phyloP scores from a whole-genome alignment of 2,329 filamentous ascomycete species.

The Cryphonectria radicalis region DNA sequence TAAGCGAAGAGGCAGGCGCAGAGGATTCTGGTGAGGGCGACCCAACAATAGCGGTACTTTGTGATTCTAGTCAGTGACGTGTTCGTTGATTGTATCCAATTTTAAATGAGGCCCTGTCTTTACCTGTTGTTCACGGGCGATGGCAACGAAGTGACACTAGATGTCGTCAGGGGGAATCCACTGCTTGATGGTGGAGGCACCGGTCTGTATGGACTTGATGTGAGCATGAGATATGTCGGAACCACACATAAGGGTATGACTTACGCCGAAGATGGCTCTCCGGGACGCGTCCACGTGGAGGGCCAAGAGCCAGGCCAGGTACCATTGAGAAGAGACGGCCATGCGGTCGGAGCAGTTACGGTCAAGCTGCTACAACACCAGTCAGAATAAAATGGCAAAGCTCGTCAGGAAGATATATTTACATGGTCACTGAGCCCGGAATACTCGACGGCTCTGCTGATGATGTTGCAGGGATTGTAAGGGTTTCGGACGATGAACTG shows the following conservation, averaged over 20 bases:
- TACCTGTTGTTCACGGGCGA: conserved; percentile 12
- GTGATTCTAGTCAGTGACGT: not conserved
- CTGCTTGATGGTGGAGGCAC: conserved; percentile 8
- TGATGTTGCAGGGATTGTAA: not conserved
- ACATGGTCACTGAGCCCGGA: not conserved
- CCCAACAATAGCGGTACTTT: not conserved
- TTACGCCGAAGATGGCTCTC: conserved; percentile 9
- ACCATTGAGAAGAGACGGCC: conserved; percentile 6
- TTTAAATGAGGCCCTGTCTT: not conserved
- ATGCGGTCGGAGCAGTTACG: too few species aligned
- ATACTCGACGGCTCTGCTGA: not conserved
- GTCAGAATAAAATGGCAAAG: not conserved
- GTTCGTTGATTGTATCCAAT: not conserved
- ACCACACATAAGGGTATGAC: not conserved
- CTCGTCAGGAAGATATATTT: not conserved
- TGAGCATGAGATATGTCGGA: not conserved
- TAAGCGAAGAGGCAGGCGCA: not conserved
- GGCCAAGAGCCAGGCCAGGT: conserved; percentile 13
- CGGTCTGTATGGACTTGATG: not conserved
- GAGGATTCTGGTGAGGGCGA: not conserved
- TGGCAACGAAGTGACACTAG: not conserved
- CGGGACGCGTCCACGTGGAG: not conserved
- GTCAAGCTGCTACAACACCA: conserved; percentile 7
- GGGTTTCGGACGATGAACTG: not conserved
- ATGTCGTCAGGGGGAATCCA: not conserved